These are phyloP conservation scores for Strigomonas culicis DNA, from an alignment of 208 protist genomes.

Conservation along the genomic window DNA sequence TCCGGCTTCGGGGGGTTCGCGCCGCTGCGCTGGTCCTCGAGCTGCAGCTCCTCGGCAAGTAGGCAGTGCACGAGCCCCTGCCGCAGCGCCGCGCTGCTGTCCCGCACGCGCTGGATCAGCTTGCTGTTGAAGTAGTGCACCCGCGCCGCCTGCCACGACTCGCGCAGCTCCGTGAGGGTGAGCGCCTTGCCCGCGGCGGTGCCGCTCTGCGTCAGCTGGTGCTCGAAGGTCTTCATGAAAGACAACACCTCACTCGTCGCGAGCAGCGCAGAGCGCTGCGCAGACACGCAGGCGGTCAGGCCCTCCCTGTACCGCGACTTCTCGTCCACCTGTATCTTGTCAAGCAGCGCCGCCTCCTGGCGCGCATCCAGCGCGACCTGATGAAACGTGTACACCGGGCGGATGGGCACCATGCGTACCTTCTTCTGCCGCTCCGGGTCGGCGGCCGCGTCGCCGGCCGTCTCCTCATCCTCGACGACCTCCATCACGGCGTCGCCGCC, in stretches of 20 bases:
- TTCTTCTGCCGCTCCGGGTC: not conserved
- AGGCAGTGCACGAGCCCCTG: constrained; percentile 26
- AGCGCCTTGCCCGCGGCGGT: not conserved
- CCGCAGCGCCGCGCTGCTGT: constrained; percentile 24
- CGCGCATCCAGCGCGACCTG: not conserved
- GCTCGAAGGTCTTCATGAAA: constrained; percentile 54
- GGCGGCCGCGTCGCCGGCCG: not conserved
- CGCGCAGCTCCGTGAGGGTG: constrained; percentile 45
- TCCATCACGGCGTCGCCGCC: not conserved
- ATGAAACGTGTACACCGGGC: not conserved
- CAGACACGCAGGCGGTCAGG: constrained; percentile 27
- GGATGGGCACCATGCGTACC: not conserved
- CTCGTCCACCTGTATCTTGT: constrained; percentile 44
- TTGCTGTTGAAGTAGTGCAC: constrained; percentile 36
- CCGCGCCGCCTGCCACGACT: constrained; percentile 50
- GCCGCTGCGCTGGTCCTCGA: not conserved
- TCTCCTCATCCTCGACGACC: not conserved
- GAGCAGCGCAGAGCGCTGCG: constrained; percentile 30
- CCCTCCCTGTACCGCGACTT: constrained; percentile 25
- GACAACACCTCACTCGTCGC: constrained; percentile 30
- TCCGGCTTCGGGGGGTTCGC: not conserved
- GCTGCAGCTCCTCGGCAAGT: not conserved
- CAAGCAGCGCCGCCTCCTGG: constrained; percentile 10
- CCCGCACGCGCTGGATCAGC: constrained; percentile 23
- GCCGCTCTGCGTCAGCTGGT: constrained; percentile 26